Evolutionary conservation across 768 basidiomycete genomes (phyloP).

Genomic region (Russula ochroleuca): DNA sequence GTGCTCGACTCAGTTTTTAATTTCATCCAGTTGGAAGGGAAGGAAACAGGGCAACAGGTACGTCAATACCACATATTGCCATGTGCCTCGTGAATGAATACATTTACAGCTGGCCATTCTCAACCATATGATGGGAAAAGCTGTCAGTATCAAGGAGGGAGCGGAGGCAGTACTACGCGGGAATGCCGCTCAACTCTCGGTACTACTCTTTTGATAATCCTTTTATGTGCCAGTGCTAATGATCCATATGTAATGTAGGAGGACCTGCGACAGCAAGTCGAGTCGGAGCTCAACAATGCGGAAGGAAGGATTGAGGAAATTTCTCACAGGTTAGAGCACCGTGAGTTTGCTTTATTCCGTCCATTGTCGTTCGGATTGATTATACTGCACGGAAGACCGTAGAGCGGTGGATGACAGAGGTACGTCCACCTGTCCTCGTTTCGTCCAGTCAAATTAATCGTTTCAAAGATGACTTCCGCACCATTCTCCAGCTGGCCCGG

Average conservation of each 20-base stretch:
- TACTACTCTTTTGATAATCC: neutral
- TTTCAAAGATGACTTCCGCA: conserved; percentile 63
- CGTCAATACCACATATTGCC: neutral
- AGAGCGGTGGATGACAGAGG: conserved; percentile 27
- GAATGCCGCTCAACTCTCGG: conserved; percentile 19
- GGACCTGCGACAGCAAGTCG: conserved; percentile 24
- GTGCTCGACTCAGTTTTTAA: conserved; percentile 19
- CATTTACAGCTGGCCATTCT: conserved; percentile 18
- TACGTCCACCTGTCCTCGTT: neutral
- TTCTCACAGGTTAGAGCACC: conserved; percentile 22
- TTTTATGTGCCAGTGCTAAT: neutral
- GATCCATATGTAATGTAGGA: conserved; percentile 9
- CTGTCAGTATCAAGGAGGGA: conserved; percentile 28
- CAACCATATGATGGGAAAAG: conserved; percentile 25
- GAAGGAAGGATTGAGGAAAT: conserved; percentile 24
- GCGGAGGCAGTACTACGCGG: conserved; percentile 24
- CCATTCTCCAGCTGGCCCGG: conserved; percentile 61
- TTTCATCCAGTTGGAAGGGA: conserved; percentile 26
- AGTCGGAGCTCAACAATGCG: conserved; percentile 26
- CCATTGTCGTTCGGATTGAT: neutral
- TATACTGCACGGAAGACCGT: conserved; percentile 17
- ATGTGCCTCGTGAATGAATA: neutral
- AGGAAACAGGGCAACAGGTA: conserved; percentile 23
- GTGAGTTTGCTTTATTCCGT: conserved; percentile 11
- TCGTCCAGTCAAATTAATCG: neutral